Base-by-base conservation (phyloP, 768 basidiomycete species). In the Calocybe cyanea region DNA sequence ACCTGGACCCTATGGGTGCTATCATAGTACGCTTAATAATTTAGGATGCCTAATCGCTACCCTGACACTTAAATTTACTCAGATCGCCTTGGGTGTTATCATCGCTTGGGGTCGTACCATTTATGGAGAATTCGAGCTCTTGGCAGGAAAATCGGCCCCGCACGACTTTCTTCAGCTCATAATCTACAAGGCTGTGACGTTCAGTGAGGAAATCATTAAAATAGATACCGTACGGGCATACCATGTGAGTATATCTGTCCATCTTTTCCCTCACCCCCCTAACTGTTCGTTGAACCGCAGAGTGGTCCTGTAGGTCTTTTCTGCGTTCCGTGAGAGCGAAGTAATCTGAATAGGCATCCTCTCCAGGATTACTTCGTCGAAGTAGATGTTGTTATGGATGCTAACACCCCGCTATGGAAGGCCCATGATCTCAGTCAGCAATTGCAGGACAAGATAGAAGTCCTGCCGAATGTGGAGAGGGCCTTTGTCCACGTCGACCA, bases 401-500 rank as follows among this genome's bases (percentile, higher is more conserved):
- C 85, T 8, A 80, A 81, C 46, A 96, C 92, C 19, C 90, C 92
- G 0, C 69, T 98, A 1, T 90, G 86, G 83, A 85, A 83, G 62
- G 89, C 91, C 15, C 90, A 92, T 60, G 90, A 92, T 61, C 59
- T 90, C 48, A 85, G 85, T 55, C 89, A 92, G 63, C 75, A 84
- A 51, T 66, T 92, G 14, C 90, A 92, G 59, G 91, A 92, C 59
- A 90, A 87, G 66, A 82, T 96, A 38, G 93, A 96, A 60, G 77
- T 81, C 13, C 69, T 96, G 31, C 91, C 92, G 2, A 87, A 90
- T 56, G 93, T 96, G 34, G 92, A 89, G 51, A 73, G 93, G 30
- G 93, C 93, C 30, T 96, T 94, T 63, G 92, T 96, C 19, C 93
- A 96, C 60, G 90, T 95, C 48, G 93, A 96, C 66, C 86, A 95